Evolutionary conservation across 2,329 filamentous ascomycete genomes (phyloP).

Genomic region (Sarocladiaceae sp.): DNA sequence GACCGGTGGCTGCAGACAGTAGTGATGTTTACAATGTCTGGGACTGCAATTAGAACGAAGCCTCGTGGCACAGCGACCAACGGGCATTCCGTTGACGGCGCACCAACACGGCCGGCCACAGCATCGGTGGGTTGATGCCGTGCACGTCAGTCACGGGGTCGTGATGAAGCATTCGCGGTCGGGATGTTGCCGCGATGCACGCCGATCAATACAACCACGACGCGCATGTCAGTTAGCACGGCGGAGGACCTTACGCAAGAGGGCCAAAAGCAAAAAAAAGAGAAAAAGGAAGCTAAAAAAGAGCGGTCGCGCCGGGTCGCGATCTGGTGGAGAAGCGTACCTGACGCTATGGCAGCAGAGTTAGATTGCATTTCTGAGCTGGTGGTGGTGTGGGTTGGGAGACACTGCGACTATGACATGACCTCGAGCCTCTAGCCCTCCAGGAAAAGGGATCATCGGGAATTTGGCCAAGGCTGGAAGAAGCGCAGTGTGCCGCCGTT

Average conservation of each 20-base stretch:
- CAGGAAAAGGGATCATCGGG: too few species aligned
- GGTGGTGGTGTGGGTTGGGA: not conserved
- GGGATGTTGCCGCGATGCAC: not conserved
- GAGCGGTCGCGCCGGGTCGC: too few species aligned
- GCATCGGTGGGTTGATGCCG: constrained; percentile 1
- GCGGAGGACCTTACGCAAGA: not conserved
- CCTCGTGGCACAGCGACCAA: not conserved
- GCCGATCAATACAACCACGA: too few species aligned
- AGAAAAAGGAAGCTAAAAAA: too few species aligned
- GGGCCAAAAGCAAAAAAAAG: not conserved
- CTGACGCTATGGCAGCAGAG: constrained; percentile 6
- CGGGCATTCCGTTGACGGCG: not conserved
- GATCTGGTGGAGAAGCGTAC: constrained; percentile 8
- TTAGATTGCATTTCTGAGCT: constrained; percentile 1
- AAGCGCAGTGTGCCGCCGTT: too few species aligned
- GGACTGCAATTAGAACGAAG: not conserved
- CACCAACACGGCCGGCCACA: constrained; percentile 4
- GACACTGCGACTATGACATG: not conserved
- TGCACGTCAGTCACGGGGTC: not conserved
- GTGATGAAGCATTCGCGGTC: not conserved
- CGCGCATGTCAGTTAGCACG: too few species aligned
- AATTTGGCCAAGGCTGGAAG: too few species aligned
- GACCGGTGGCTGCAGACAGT: not conserved
- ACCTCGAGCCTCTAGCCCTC: not conserved
- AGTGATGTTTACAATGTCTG: not conserved